These are phyloP conservation scores for Coemansia sp. DNA, from an alignment of 192 early-diverging fungal species.

Conservation along the genomic window DNA sequence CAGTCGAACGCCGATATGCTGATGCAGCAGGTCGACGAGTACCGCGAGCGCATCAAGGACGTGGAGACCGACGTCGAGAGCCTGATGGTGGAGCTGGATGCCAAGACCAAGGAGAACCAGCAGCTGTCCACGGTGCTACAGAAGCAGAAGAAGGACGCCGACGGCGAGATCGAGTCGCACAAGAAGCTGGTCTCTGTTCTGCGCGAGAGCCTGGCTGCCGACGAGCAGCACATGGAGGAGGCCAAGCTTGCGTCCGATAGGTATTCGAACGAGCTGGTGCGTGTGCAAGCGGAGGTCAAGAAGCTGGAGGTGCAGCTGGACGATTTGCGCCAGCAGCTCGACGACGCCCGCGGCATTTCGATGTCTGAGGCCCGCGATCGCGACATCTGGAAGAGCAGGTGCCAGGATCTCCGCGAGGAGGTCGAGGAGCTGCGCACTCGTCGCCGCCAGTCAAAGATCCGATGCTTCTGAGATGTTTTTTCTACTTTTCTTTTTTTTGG, in stretches of 20 bases:
- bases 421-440: conserved; percentile 32
- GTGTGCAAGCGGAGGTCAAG: conserved; percentile 45
- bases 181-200: conserved; percentile 18
- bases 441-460: conserved; percentile 38
- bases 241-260: conserved; percentile 25
- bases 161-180: conserved; percentile 21
- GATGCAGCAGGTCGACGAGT: conserved; percentile 10
- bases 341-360: conserved; percentile 33
- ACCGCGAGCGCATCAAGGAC: conserved; percentile 13
- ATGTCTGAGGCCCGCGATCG: conserved; percentile 45
- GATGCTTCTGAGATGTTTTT: no score
- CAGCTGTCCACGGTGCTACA: conserved; percentile 1
- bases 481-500: background rate
- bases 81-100: conserved; percentile 28
- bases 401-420: conserved; percentile 49
- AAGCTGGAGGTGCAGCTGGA: conserved; percentile 22
- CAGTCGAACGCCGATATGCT: conserved; percentile 10
- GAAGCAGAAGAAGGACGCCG: conserved; percentile 10
- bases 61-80: conserved; percentile 24
- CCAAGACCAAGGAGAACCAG: conserved; percentile 12
- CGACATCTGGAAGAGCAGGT: conserved; percentile 48
- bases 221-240: conserved; percentile 35
- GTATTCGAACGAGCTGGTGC: conserved; percentile 41
- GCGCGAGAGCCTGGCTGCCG: conserved; percentile 18
- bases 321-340: conserved; percentile 21